Conservation (phyloP, 768 basidiomycete species). For the Sporobolomyces phaffii region DNA sequence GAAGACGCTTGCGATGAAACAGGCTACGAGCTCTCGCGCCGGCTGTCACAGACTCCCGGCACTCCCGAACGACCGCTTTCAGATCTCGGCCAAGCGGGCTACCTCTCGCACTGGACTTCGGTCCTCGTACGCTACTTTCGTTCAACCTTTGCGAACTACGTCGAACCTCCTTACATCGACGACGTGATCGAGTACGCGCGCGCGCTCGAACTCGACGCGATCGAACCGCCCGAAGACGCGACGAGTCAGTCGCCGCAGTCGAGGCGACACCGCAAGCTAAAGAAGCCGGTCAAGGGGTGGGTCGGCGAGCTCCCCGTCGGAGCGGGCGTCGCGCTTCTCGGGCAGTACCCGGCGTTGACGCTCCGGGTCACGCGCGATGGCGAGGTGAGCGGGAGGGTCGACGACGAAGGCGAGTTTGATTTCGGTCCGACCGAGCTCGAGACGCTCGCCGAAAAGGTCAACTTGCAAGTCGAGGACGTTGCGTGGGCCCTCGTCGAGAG, state of each 20-base stretch:
- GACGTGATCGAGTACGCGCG: neutral
- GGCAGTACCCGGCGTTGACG: conserved; percentile 12
- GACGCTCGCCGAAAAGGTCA: conserved; percentile 71
- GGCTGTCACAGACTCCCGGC: conserved; percentile 50
- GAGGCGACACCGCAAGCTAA: neutral
- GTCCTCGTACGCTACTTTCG: conserved; percentile 77
- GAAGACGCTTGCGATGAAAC: neutral
- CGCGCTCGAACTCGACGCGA: neutral
- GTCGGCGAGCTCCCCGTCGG: conserved; percentile 57
- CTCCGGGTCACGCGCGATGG: neutral
- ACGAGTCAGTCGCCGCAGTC: neutral
- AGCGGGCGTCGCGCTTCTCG: neutral
- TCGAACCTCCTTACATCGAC: conserved; percentile 31
- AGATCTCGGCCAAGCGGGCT: conserved; percentile 82
- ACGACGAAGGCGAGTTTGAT: conserved; percentile 6
- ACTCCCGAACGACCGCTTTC: conserved; percentile 92
- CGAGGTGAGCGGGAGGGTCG: conserved; percentile 1
- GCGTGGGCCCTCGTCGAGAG: conserved; percentile 84
- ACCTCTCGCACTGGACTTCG: conserved; percentile 75
- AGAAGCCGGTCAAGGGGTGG: conserved; percentile 52
- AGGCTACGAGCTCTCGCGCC: conserved; percentile 83
- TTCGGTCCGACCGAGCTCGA: conserved; percentile 53
- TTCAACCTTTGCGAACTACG: conserved; percentile 47
- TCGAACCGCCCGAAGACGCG: neutral
- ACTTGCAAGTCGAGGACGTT: conserved; percentile 74